Conservation (phyloP, 2,329 filamentous ascomycete species). For the Talaromyces marneffei region DNA sequence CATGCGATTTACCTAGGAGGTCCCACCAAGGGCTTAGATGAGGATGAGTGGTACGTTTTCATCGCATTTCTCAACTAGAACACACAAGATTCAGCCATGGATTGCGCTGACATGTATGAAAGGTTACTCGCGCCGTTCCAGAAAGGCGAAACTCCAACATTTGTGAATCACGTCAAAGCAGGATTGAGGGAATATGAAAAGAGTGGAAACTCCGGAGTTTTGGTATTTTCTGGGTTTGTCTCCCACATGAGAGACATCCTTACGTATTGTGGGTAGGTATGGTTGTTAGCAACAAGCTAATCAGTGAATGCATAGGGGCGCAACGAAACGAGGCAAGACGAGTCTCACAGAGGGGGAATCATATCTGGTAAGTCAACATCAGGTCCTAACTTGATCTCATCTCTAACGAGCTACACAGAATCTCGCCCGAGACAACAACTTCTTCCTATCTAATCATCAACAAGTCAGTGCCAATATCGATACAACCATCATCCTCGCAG, state of each 20-base stretch:
- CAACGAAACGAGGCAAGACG: conserved; percentile 54
- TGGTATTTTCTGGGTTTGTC: conserved; percentile 66
- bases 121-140: conserved; percentile 74
- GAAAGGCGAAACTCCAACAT: conserved; percentile 69
- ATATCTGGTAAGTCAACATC: conserved; percentile 47
- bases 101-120: not conserved
- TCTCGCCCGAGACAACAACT: conserved; percentile 28
- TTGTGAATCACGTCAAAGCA: conserved; percentile 65
- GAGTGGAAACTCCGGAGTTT: conserved; percentile 43
- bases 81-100: not conserved
- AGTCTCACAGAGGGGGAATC: conserved; percentile 56
- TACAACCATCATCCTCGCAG: conserved; percentile 48
- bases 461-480: conserved; percentile 14
- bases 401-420: conserved; percentile 18
- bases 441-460: conserved; percentile 24
- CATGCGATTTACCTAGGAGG: conserved; percentile 71
- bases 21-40: conserved; percentile 46
- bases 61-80: no score
- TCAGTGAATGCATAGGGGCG: conserved; percentile 43
- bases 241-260: no score
- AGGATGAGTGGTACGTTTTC: conserved; percentile 53
- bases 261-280: no score
- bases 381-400: not conserved
- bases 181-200: conserved; percentile 51
- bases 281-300: conserved; percentile 1